These are phyloP conservation scores for Yamadazyma tumulicola DNA, from an alignment of 805 yeast genomes.

Conservation along the genomic window DNA sequence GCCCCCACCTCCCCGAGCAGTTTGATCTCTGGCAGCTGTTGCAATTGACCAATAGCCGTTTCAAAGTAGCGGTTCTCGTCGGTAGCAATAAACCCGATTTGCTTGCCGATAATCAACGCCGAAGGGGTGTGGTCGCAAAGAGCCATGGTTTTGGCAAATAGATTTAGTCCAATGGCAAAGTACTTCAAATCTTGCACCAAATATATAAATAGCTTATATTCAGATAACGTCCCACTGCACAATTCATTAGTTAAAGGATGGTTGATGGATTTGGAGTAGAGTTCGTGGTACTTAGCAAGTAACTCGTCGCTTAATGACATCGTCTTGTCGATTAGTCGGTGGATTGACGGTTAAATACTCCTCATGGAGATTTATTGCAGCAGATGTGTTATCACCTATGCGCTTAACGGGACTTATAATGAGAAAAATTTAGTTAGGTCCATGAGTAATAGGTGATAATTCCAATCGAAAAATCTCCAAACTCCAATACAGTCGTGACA, in stretches of 20 bases:
- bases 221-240: slow-evolving; percentile 44
- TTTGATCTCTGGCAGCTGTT: slow-evolving; percentile 15
- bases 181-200: slow-evolving; percentile 48
- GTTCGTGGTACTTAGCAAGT: slow-evolving; percentile 11
- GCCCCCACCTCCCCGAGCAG: slow-evolving; percentile 15
- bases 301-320: slow-evolving; percentile 12
- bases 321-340: not conserved
- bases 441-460: too few species aligned
- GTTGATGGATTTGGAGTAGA: slow-evolving; percentile 27
- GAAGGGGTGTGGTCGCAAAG: slow-evolving; percentile 38
- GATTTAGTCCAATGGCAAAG: slow-evolving; percentile 40
- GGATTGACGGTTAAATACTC: too few species aligned
- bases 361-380: too few species aligned
- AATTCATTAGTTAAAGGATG: slow-evolving; percentile 44
- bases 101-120: slow-evolving; percentile 42
- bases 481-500: not conserved
- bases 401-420: slow-evolving; percentile 5
- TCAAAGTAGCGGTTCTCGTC: slow-evolving; percentile 49
- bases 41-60: slow-evolving; percentile 21
- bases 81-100: slow-evolving; percentile 47
- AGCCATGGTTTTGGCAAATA: slow-evolving; percentile 44
- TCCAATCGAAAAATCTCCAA: slow-evolving; percentile 1
- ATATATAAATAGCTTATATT: slow-evolving; percentile 41
- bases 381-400: slow-evolving; percentile 3
- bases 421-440: too few species aligned